Base-by-base conservation (phyloP, 257 asterid species). In the Lycium ferocissimum region DNA sequence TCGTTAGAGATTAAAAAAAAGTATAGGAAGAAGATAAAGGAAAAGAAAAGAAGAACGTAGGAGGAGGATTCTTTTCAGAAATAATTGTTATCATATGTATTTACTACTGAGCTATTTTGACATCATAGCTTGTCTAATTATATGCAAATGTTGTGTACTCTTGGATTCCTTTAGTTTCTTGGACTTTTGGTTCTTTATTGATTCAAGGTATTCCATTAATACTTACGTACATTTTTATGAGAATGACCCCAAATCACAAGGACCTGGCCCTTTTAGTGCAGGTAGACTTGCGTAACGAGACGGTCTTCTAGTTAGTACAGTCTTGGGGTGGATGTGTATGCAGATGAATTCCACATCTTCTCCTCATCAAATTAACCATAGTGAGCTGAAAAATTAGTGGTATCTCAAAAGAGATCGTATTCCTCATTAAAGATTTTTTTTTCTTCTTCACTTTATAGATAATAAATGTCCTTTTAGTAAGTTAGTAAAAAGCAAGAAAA, bases 1-100 rank as follows among this genome's bases (percentile, higher is more conserved):
- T 69, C 81, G 85, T 89, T 3, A 72, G 78, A n/a, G 51, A 22
- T 49, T 49, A 0, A 26, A 22, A n/a, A n/a, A n/a, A n/a, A n/a
- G n/a, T n/a, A n/a, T n/a, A n/a, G n/a, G n/a, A n/a, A n/a, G n/a
- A 49, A 47, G 20, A 49, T 76, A 13, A 20, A 76, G 14, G 47
- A 76, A 76, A 53, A 9, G 17, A 45, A 45, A 72, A 43, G 22
- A 43, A 3, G 57, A 45, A 45, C 5, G 58, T 72, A n/a, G 58
- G 7, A 51, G 47, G 22, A 76, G 40, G 47, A 53, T 35, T 78
- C 40, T 78, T 51, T 76, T 76, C 65, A 51, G 15, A 53, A 76
- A 51, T 51, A 78, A 37, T 53, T 76, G 65, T 53, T 51, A 7
- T 10, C 8, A 6, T 22, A 20, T 53, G 45, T 76, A 53, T 51